phyloP scores from a whole-genome alignment of 257 asterid genomes.

The Scutellaria baicalensis region DNA sequence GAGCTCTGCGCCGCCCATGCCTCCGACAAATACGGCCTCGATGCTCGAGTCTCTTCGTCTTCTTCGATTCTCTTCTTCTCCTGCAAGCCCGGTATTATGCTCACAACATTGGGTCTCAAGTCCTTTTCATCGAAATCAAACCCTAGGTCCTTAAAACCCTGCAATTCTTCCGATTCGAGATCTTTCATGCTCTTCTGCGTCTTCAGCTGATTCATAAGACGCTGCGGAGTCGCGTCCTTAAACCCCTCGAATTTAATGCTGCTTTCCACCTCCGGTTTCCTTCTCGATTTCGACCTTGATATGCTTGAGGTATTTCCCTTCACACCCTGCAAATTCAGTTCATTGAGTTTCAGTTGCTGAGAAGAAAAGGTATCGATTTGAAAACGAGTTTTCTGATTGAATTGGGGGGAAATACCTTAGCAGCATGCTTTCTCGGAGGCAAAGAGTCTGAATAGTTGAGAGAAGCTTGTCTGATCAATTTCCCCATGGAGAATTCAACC shows the following conservation, averaged over 20 bases:
- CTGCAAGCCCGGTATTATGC: slow-evolving; percentile 14
- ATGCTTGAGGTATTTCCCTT: slow-evolving; percentile 21
- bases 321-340: slow-evolving; percentile 26
- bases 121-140: slow-evolving; percentile 24
- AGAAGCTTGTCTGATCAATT: slow-evolving; percentile 64
- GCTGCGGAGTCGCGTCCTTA: too few relatives aligned
- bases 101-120: neutral
- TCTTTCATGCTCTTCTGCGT: slow-evolving; percentile 23
- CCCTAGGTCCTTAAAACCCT: slow-evolving; percentile 37
- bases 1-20: slow-evolving; percentile 25
- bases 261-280: slow-evolving; percentile 29
- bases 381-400: neutral
- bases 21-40: slow-evolving; percentile 22
- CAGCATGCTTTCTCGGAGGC: slow-evolving; percentile 27
- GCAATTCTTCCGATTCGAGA: slow-evolving; percentile 28
- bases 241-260: too few relatives aligned
- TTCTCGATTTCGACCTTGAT: slow-evolving; percentile 26
- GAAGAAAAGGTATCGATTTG: neutral
- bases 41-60: neutral
- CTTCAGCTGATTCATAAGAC: slow-evolving; percentile 4
- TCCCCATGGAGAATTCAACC: slow-evolving; percentile 46
- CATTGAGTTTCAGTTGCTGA: neutral
- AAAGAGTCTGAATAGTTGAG: slow-evolving; percentile 23
- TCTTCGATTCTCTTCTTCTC: slow-evolving; percentile 15
- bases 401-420: slow-evolving; percentile 2